Conservation (phyloP, 306 rosid genomes). For the Argentina anserina region DNA sequence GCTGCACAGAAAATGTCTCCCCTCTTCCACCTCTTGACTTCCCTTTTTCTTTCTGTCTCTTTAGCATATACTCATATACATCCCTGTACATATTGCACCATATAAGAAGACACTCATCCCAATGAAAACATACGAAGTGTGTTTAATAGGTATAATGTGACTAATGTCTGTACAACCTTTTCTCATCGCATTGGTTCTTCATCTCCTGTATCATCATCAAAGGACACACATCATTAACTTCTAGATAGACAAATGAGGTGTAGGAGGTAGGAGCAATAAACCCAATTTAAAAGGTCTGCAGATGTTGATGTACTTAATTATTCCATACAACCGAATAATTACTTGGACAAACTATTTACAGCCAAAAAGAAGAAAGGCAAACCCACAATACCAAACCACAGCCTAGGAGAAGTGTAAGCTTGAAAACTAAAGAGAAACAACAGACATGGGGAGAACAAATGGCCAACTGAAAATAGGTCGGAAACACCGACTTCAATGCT, state of each 20-base stretch:
- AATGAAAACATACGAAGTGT: slow-evolving; percentile 6
- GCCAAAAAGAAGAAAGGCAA: not conserved
- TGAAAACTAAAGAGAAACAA: not conserved
- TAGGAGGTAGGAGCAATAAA: slow-evolving; percentile 2
- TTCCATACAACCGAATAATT: not conserved
- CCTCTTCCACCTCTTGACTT: slow-evolving; percentile 70
- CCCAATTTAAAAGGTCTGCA: not conserved
- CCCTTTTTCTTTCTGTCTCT: slow-evolving; percentile 71
- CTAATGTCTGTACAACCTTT: slow-evolving; percentile 52
- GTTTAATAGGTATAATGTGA: not conserved
- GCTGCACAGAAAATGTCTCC: slow-evolving; percentile 67
- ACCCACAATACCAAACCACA: not conserved
- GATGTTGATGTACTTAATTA: not conserved
- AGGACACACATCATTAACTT: slow-evolving; percentile 15
- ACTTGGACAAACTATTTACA: not conserved
- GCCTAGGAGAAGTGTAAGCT: not conserved
- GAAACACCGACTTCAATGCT: not conserved
- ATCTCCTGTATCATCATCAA: slow-evolving; percentile 78
- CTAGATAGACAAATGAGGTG: not conserved
- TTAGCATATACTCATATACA: slow-evolving; percentile 68
- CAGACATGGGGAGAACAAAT: not conserved
- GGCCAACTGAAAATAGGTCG: not conserved
- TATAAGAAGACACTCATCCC: slow-evolving; percentile 23
- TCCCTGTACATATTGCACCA: slow-evolving; percentile 56
- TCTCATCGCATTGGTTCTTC: slow-evolving; percentile 95